Conservation (phyloP, 352 stramenopile genomes). For the Phytophthora parvispora region DNA sequence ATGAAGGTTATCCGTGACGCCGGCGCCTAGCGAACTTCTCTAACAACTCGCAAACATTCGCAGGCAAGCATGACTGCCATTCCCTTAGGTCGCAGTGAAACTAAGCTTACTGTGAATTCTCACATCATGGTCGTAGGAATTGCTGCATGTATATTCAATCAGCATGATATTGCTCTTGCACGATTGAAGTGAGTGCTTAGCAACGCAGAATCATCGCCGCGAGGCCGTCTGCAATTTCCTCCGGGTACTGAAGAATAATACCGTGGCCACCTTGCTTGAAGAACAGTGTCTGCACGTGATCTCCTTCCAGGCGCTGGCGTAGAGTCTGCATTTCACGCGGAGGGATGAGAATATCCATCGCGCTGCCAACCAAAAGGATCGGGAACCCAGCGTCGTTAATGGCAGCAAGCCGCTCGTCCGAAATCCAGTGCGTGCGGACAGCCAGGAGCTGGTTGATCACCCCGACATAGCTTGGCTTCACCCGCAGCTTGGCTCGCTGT, state of each 20-base stretch:
- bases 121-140: too few species aligned
- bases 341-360: constrained; percentile 52
- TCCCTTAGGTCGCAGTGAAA: too few species aligned
- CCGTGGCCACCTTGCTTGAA: constrained; percentile 53
- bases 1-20: constrained; percentile 10
- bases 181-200: not conserved
- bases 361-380: constrained; percentile 49
- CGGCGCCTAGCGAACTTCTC: not conserved
- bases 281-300: constrained; percentile 48
- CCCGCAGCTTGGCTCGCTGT: constrained; percentile 16
- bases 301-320: constrained; percentile 29
- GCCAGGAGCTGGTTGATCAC: constrained; percentile 40
- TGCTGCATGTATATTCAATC: not conserved
- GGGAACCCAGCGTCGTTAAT: constrained; percentile 51
- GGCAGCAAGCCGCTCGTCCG: constrained; percentile 43
- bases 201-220: constrained; percentile 15
- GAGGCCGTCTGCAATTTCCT: constrained; percentile 37
- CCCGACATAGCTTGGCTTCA: constrained; percentile 16
- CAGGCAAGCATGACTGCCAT: not conserved
- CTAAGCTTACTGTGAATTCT: too few species aligned
- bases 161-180: not conserved
- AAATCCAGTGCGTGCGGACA: constrained; percentile 49
- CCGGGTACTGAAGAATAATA: constrained; percentile 50
- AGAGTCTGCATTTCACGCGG: constrained; percentile 41
- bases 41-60: constrained; percentile 7